These are phyloP conservation scores for Ceratocystis destructans DNA, from an alignment of 2,329 filamentous ascomycete species.

Conservation along the genomic window DNA sequence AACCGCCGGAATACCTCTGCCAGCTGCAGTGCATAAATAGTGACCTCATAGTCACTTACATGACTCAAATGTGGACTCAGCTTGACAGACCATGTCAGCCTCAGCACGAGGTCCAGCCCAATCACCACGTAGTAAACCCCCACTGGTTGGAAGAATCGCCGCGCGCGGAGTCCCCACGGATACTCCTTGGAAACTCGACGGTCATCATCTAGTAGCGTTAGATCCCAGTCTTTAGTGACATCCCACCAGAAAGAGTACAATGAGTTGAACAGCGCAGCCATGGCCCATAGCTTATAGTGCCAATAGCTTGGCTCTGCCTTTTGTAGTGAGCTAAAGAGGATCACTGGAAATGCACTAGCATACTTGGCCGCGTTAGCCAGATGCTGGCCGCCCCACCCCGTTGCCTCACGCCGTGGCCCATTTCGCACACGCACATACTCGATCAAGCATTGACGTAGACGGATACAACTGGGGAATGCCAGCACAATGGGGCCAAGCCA, in stretches of 20 bases:
- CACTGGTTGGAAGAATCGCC: conserved; percentile 57
- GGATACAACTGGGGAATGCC: conserved; percentile 68
- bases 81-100: conserved; percentile 86
- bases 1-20: conserved; percentile 79
- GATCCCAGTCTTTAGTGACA: conserved; percentile 89
- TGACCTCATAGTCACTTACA: conserved; percentile 73
- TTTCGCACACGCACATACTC: conserved; percentile 64
- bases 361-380: conserved; percentile 93
- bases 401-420: conserved; percentile 39
- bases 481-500: conserved; percentile 76
- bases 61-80: conserved; percentile 69
- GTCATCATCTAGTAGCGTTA: conserved; percentile 58
- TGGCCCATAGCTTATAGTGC: conserved; percentile 49
- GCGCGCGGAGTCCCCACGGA: conserved; percentile 62
- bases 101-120: conserved; percentile 60
- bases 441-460: conserved; percentile 79
- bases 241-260: conserved; percentile 99
- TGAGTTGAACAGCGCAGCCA: conserved; percentile 67
- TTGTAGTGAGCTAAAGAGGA: conserved; percentile 64
- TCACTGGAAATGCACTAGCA: conserved; percentile 82
- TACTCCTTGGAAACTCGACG: conserved; percentile 48
- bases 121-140: conserved; percentile 75
- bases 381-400: conserved; percentile 71
- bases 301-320: conserved; percentile 36
- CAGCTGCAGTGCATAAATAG: conserved; percentile 75